These are phyloP conservation scores for Chlorociboria aeruginascens DNA, from an alignment of 495 filamentous ascomycete genomes.

Conservation along the genomic window DNA sequence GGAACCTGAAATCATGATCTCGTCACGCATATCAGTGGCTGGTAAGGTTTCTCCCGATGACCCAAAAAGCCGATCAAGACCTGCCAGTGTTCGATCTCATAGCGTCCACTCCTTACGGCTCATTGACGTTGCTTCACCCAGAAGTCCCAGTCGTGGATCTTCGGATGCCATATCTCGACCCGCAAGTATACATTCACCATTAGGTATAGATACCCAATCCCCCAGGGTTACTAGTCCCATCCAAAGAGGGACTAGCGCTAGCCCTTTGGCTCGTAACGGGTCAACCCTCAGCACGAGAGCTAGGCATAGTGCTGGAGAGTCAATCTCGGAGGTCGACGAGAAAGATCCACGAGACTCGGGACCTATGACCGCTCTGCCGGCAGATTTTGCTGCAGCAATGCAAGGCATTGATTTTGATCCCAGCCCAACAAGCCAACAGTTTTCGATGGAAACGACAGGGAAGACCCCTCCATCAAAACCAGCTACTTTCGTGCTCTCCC, in stretches of 20 bases:
- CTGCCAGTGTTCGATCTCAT: constrained; percentile 25
- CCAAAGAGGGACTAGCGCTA: constrained; percentile 5
- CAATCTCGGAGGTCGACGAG: constrained; percentile 27
- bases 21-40: constrained; percentile 41
- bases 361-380: constrained; percentile 9
- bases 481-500: constrained; percentile 6
- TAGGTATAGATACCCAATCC: constrained; percentile 26
- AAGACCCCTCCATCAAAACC: background rate
- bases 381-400: constrained; percentile 14
- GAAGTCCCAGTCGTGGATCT: constrained; percentile 30
- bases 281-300: constrained; percentile 12
- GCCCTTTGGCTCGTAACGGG: constrained; percentile 11
- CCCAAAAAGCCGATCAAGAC: constrained; percentile 4
- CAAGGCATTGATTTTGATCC: constrained; percentile 16
- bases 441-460: background rate
- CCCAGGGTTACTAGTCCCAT: constrained; percentile 14
- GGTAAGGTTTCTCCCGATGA: constrained; percentile 21
- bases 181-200: constrained; percentile 29
- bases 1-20: constrained; percentile 41
- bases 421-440: background rate
- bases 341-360: constrained; percentile 5
- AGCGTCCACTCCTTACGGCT: constrained; percentile 40
- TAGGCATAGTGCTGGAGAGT: constrained; percentile 16
- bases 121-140: constrained; percentile 38
- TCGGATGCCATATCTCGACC: constrained; percentile 26